phyloP scores from a whole-genome alignment of 768 basidiomycete genomes.

The Panaeolus papilionaceus region DNA sequence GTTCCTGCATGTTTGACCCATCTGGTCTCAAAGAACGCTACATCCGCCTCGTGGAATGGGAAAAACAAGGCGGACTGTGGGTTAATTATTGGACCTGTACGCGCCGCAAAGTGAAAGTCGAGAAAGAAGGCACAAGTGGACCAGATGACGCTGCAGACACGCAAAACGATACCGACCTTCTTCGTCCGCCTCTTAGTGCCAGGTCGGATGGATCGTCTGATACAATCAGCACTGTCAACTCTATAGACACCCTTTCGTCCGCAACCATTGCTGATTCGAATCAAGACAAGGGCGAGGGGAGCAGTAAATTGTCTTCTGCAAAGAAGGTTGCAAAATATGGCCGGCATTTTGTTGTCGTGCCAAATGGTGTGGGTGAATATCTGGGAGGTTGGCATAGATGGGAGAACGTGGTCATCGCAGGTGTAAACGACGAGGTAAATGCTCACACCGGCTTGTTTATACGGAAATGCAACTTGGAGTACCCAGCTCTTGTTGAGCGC shows the following conservation, averaged over 20 bases:
- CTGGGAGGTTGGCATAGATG: conserved; percentile 54
- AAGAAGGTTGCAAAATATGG: conserved; percentile 33
- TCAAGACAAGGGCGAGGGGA: conserved; percentile 27
- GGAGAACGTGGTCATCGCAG: conserved; percentile 56
- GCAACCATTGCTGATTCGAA: not conserved
- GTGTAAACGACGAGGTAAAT: conserved; percentile 59
- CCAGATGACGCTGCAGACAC: conserved; percentile 31
- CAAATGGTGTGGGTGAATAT: conserved; percentile 46
- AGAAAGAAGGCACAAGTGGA: conserved; percentile 35
- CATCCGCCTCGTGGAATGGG: conserved; percentile 51
- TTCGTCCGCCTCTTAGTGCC: not conserved
- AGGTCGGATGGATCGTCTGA: not conserved
- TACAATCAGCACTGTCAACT: not conserved
- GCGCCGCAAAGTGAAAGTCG: conserved; percentile 17
- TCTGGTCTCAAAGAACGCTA: conserved; percentile 56
- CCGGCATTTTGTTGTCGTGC: conserved; percentile 60
- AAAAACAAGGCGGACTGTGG: conserved; percentile 56
- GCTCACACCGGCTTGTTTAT: conserved; percentile 65
- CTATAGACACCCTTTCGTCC: not conserved
- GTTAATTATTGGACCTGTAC: conserved; percentile 64
- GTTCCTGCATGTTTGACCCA: conserved; percentile 64
- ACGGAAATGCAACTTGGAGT: conserved; percentile 53
- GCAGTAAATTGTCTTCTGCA: conserved; percentile 7
- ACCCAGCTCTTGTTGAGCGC: conserved; percentile 52
- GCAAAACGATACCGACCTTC: not conserved